These are phyloP conservation scores for Chaetomium globosum DNA, from an alignment of 2,329 filamentous ascomycete genomes.

Conservation along the genomic window DNA sequence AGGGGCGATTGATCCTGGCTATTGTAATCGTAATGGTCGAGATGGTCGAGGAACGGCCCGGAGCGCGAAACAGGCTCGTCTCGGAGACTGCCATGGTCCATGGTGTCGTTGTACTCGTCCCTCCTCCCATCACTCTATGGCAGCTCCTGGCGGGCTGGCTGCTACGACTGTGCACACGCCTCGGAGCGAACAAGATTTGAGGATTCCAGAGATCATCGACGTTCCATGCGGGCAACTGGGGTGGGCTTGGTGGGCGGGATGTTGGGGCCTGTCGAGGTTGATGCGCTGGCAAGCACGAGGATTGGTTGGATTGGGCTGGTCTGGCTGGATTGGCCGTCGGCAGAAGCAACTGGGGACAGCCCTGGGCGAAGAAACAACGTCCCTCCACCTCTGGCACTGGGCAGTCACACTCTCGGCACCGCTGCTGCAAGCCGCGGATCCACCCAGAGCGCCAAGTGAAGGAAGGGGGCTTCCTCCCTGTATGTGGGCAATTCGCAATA, in stretches of 20 bases:
- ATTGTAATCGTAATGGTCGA: conserved; percentile 16
- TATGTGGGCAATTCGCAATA: not conserved
- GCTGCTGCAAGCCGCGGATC: conserved; percentile 19
- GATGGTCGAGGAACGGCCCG: conserved; percentile 30
- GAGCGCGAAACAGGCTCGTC: conserved; percentile 36
- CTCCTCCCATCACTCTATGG: conserved; percentile 33
- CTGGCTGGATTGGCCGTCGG: conserved; percentile 9
- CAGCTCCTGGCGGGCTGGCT: conserved; percentile 23
- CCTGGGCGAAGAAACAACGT: conserved; percentile 24
- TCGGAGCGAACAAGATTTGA: conserved; percentile 46
- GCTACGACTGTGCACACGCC: conserved; percentile 24
- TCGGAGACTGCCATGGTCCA: conserved; percentile 37
- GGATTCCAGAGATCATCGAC: conserved; percentile 45
- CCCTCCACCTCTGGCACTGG: not conserved
- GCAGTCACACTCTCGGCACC: conserved; percentile 12
- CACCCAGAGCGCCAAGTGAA: conserved; percentile 17
- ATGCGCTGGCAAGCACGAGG: conserved; percentile 50
- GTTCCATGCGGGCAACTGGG: conserved; percentile 50
- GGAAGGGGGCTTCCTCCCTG: not conserved
- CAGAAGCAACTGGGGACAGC: conserved; percentile 25
- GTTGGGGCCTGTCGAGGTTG: conserved; percentile 49
- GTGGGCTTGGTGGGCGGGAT: conserved; percentile 32
- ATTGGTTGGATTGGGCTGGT: conserved; percentile 39
- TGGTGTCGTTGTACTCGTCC: conserved; percentile 29
- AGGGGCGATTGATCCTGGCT: conserved; percentile 14